These are phyloP conservation scores for Kodamaea sagamina DNA, from an alignment of 805 yeast genomes.

Conservation along the genomic window DNA sequence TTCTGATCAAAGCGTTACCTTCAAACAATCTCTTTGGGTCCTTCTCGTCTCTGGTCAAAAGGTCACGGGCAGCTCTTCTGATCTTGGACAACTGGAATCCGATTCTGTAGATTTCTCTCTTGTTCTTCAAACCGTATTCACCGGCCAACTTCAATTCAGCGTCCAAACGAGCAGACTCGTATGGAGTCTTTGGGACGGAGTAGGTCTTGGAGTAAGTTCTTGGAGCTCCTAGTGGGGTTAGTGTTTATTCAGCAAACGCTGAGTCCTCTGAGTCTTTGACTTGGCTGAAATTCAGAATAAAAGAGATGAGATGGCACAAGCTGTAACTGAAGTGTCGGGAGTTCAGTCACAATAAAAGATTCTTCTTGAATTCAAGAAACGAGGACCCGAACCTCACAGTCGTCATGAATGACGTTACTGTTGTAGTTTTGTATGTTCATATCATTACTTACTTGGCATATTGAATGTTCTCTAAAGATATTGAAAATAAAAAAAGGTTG, in stretches of 20 bases:
- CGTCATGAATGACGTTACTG: constrained; percentile 2
- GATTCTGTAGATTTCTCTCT: constrained; percentile 99
- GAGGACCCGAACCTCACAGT: constrained; percentile 76
- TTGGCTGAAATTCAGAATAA: constrained; percentile 4
- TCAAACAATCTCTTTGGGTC: constrained; percentile 99
- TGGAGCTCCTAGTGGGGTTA: constrained; percentile 75
- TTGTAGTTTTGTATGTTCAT: constrained; percentile 14
- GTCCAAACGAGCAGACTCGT: constrained; percentile 99
- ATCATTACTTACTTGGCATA: constrained; percentile 62
- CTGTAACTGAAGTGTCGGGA: constrained; percentile 86
- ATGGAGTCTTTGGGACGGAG: constrained; percentile 99
- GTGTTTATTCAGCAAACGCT: constrained; percentile 3
- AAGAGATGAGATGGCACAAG: constrained; percentile 10
- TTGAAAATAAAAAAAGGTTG: constrained; percentile 6
- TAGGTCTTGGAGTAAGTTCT: constrained; percentile 99
- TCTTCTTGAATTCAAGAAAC: constrained; percentile 21
- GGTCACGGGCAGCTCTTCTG: constrained; percentile 99
- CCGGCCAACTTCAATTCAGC: constrained; percentile 99
- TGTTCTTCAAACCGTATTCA: constrained; percentile 99
- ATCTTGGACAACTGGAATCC: constrained; percentile 99
- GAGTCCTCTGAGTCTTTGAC: constrained; percentile 9
- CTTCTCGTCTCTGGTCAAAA: constrained; percentile 99
- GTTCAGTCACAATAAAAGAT: constrained; percentile 56
- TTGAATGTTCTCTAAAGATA: constrained; percentile 31
- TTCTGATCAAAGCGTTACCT: constrained; percentile 99